A percentile compares a stretch with the other conserved stretches of the same genome.
phyloP scores from a whole-genome alignment of 2,329 filamentous ascomycete species.

The Arthroderma sp. region DNA sequence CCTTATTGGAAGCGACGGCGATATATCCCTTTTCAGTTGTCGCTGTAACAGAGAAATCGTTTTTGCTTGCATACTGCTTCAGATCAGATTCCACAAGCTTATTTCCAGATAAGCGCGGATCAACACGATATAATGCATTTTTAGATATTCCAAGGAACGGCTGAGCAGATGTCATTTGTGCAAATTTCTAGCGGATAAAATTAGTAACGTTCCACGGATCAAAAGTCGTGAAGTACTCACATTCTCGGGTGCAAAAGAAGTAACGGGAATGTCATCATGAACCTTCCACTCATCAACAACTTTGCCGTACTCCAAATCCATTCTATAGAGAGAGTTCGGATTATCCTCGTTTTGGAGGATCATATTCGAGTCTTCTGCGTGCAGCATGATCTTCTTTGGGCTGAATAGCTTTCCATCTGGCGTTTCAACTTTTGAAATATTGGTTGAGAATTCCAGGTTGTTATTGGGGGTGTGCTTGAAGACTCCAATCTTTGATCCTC shows the following conservation, averaged over 20 bases:
- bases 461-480: slow-evolving; percentile 95
- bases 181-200: slow-evolving; percentile 58
- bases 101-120: slow-evolving; percentile 76
- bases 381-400: slow-evolving; percentile 93
- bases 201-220: slow-evolving; percentile 16
- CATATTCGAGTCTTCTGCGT: slow-evolving; percentile 79
- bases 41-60: slow-evolving; percentile 86
- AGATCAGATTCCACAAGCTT: slow-evolving; percentile 88
- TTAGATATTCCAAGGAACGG: slow-evolving; percentile 87
- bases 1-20: slow-evolving; percentile 93
- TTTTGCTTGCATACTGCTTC: slow-evolving; percentile 95
- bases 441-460: slow-evolving; percentile 88
- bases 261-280: slow-evolving; percentile 87
- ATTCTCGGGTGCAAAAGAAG: slow-evolving; percentile 83
- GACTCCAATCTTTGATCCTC: slow-evolving; percentile 94
- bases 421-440: slow-evolving; percentile 89
- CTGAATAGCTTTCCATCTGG: slow-evolving; percentile 77
- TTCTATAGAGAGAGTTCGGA: slow-evolving; percentile 83
- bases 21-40: slow-evolving; percentile 96
- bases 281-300: slow-evolving; percentile 98
- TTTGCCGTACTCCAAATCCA: slow-evolving; percentile 97
- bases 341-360: slow-evolving; percentile 72
- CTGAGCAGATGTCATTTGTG: slow-evolving; percentile 90
- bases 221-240: slow-evolving; percentile 25
- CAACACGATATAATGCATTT: slow-evolving; percentile 86